Evolutionary conservation across 805 yeast genomes (phyloP).

Genomic region (Hanseniaspora mollemarum): DNA sequence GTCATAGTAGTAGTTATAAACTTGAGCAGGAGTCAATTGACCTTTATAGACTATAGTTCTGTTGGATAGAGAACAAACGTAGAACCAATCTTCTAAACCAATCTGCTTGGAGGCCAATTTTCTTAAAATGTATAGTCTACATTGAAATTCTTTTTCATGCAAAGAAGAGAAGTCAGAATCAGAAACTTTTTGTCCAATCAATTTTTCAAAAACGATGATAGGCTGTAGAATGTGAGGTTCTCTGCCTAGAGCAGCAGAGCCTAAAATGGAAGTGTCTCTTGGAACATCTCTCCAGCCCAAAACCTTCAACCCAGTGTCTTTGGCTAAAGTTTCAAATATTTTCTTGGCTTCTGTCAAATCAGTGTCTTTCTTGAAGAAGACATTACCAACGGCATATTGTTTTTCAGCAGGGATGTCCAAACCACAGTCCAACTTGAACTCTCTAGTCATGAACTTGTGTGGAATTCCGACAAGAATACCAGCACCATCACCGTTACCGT

Average conservation of each 20-base stretch:
- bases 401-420: slow-evolving; percentile 64
- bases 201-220: slow-evolving; percentile 57
- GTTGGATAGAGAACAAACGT: slow-evolving; percentile 82
- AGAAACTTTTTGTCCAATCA: slow-evolving; percentile 32
- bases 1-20: slow-evolving; percentile 88
- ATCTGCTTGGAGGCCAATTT: slow-evolving; percentile 83
- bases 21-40: slow-evolving; percentile 93
- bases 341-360: slow-evolving; percentile 57
- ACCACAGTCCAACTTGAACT: slow-evolving; percentile 60
- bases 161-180: slow-evolving; percentile 44
- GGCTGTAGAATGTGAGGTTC: slow-evolving; percentile 92
- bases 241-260: slow-evolving; percentile 87
- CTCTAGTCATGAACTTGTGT: slow-evolving; percentile 74
- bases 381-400: slow-evolving; percentile 89
- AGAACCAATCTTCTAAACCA: slow-evolving; percentile 94
- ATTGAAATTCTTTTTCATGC: slow-evolving; percentile 60
- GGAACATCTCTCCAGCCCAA: slow-evolving; percentile 95
- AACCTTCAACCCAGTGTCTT: slow-evolving; percentile 62
- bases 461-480: slow-evolving; percentile 91
- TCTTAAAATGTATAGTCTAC: slow-evolving; percentile 72
- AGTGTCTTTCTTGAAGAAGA: slow-evolving; percentile 79
- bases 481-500: slow-evolving; percentile 98
- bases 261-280: slow-evolving; percentile 83
- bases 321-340: slow-evolving; percentile 74
- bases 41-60: slow-evolving; percentile 93